These are phyloP conservation scores for Tuber aestivum DNA, from an alignment of 495 filamentous ascomycete species.

Conservation along the genomic window DNA sequence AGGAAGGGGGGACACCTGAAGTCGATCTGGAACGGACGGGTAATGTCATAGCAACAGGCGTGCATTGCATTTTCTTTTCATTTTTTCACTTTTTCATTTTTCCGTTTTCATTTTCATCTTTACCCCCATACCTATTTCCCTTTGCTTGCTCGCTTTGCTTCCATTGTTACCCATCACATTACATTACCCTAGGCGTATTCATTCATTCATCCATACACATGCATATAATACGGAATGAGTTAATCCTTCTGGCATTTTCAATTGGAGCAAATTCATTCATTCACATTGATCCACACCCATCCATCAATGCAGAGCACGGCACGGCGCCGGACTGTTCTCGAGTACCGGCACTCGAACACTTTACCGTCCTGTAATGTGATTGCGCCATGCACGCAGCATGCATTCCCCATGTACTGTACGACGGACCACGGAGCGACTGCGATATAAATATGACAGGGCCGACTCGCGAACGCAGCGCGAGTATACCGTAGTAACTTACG, in stretches of 20 bases:
- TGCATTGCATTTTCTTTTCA: slow-evolving; percentile 2
- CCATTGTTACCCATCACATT: slow-evolving; percentile 1
- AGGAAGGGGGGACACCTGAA: neutral
- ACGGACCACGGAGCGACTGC: neutral
- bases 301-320: neutral
- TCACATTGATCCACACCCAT: neutral
- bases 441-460: neutral
- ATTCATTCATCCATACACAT: neutral
- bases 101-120: neutral
- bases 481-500: too few species aligned
- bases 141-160: neutral
- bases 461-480: neutral
- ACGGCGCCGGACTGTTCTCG: neutral
- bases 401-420: neutral
- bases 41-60: neutral
- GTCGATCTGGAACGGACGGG: slow-evolving; percentile 1
- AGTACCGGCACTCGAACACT: neutral
- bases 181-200: neutral
- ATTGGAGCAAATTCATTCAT: neutral
- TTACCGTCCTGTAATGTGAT: neutral
- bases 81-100: neutral
- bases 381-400: neutral
- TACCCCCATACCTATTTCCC: neutral
- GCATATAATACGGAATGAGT: neutral
- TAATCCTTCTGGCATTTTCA: neutral